Base-by-base conservation (phyloP, 2,329 filamentous ascomycete species). In the Ophiostoma sp. region DNA sequence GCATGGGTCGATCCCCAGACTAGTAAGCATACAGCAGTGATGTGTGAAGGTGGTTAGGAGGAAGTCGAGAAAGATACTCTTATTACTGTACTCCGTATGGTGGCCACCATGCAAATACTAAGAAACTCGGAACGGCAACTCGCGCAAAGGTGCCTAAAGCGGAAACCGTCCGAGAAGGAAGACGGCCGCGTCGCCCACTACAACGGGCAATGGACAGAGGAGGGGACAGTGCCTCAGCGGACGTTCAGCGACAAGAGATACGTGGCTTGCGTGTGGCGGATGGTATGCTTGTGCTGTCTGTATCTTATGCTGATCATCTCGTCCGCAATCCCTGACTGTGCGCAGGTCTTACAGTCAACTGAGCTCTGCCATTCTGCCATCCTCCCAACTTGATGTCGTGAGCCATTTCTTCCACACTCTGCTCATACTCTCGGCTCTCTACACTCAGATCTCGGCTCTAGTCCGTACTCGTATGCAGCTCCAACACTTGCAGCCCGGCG, bases 81-180 rank as follows among this genome's bases (percentile, higher is more conserved):
- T 9, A 14, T 27, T 27, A 27, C 42, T 44, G 42, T 6, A 12
- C 42, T 44, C 42, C 42, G 42, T 44, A 44, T 27, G 27, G 27
- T 27, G 27, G 27, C 27, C 2, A 2, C 27, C 27, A 27, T 27
- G 42, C 42, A 44, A 44, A 44, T 44, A 44, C 42, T 3, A 6
- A 12, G 42, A 44, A 44, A 44, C 11, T 5, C 2, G 6, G 7
- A 60, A 12, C 8, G 55, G 11, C 47, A 58, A 14, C 55, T 60
- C 55, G 27, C 55, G 9, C 55, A 60, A 38, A 60, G 27, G 27
- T 38, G n/a, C 55, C 27, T 1, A 16, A 60, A 60, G 27, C 4
- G 55, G 55, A 5, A 60, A 60, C 55, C 49, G 27, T 40, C 55
- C 55, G 27, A 60, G 55, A 60, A 38, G 55, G 55, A 55, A 27